Evolutionary conservation across 2,329 filamentous ascomycete genomes (phyloP), one percentile per base, ranked within the genome.

Genomic region (Fusarium sp.): DNA sequence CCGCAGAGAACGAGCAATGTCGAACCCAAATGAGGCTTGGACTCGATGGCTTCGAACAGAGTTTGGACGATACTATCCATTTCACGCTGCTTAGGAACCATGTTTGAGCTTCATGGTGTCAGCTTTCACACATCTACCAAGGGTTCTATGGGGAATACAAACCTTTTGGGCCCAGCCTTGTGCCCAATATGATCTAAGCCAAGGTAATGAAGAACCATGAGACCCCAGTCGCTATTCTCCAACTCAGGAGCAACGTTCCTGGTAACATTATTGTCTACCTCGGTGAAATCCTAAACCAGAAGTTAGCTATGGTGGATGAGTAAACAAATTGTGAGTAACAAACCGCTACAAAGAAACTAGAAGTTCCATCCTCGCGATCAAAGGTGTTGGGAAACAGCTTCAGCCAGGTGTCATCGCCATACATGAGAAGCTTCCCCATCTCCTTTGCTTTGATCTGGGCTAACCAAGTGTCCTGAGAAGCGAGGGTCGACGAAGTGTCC

Each of bases 221-320:
- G 91, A 77, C 92, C 91, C 96, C 96, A 99, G 75, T 99, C 96
- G 56, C 88, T 81, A 40, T 88, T 89, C 57, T 83, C 79, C 62
- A 99, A 83, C 80, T 98, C 95, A 35, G 82, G 82, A 7, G 91
- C 86, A 53, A 99, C 84, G 82, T 99, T 93, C 65, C 96, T 89
- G 4, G 96, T 99, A 72, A 99, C 96, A 78, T 99, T 99, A 77
- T 94, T 91, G 80, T 99, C 96, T 68, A 99, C 96, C 82, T 99
- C 94, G 49, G 93, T 96, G 75, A 97, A 99, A 79, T 99, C 96
- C 93, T 96, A 73, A 30, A 33, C 22, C 46, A 40, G 6, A 35
- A 15, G 32, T 65, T 28, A 69, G 48, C 13, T 13, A 48, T 54
- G 10, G n/a, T 37, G n/a, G 8, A n/a, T 37, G 17, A 39, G 43